Evolutionary conservation across 805 yeast species (phyloP).

Genomic region (Sugiyamaella chiloensis): DNA sequence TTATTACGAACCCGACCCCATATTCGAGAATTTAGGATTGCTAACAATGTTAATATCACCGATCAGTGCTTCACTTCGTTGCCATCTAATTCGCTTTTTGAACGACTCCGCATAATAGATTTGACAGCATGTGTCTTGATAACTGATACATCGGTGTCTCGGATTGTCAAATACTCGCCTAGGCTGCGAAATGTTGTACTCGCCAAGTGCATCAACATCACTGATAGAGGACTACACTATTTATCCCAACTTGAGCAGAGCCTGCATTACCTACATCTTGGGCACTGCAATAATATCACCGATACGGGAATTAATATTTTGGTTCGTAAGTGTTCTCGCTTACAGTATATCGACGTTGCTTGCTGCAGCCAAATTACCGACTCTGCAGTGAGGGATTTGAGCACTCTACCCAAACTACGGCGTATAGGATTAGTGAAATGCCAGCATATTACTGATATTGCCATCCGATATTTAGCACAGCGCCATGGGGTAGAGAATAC

Average conservation of each 20-base stretch:
- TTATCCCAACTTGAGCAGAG: constrained; percentile 72
- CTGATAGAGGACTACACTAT: constrained; percentile 74
- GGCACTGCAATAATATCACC: constrained; percentile 88
- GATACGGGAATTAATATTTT: constrained; percentile 79
- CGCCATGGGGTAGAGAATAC: constrained; percentile 71
- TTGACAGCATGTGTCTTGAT: constrained; percentile 78
- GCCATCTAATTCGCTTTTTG: constrained; percentile 46
- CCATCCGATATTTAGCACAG: constrained; percentile 61
- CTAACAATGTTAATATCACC: constrained; percentile 66
- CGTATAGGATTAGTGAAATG: constrained; percentile 95
- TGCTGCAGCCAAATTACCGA: constrained; percentile 90
- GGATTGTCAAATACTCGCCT: constrained; percentile 74
- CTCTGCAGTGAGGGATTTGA: constrained; percentile 69
- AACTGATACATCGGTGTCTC: constrained; percentile 74
- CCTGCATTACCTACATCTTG: constrained; percentile 85
- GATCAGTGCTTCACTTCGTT: constrained; percentile 59
- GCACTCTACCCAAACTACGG: constrained; percentile 73
- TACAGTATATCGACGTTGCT: constrained; percentile 91
- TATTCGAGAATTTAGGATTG: constrained; percentile 79
- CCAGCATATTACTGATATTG: constrained; percentile 79
- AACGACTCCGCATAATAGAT: constrained; percentile 75
- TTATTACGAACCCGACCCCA: constrained; percentile 63
- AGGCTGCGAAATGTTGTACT: constrained; percentile 80
- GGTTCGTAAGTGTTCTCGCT: constrained; percentile 73
- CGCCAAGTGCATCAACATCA: constrained; percentile 82